Percentiles rank a stretch among this genome's conserved stretches.
These are phyloP conservation scores for Pseudotsuga menziesii DNA, from an alignment of 75 land plant species.

Conservation along the genomic window DNA sequence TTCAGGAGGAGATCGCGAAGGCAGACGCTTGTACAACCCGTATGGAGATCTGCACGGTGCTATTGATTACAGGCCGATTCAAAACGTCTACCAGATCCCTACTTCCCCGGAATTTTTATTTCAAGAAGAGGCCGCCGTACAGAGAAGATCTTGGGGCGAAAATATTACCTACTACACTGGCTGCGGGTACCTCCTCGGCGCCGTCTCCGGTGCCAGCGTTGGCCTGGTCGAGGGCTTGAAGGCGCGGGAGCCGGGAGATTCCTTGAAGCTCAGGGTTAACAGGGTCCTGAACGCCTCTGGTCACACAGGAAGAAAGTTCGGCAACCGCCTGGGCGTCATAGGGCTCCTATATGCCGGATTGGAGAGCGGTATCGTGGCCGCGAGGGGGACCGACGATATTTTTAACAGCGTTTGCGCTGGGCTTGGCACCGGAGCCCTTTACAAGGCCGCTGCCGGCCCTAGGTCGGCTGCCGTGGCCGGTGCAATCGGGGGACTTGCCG, in stretches of 20 bases:
- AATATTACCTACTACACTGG: conserved; percentile 84
- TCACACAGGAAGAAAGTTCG: conserved; percentile 48
- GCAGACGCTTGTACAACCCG: conserved; percentile 62
- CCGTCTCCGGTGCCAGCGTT: conserved; percentile 55
- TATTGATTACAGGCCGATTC: conserved; percentile 29
- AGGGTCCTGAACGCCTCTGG: conserved; percentile 76
- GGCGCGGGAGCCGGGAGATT: conserved; percentile 63
- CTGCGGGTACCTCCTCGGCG: conserved; percentile 61
- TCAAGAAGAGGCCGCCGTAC: conserved; percentile 60
- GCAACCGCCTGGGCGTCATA: conserved; percentile 70
- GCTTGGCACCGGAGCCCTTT: conserved; percentile 78
- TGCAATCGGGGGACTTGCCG: conserved; percentile 78
- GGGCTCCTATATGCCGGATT: conserved; percentile 80
- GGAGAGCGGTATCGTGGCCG: conserved; percentile 54
- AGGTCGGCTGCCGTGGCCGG: conserved; percentile 88
- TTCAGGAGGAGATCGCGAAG: not conserved
- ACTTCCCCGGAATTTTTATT: conserved; percentile 80
- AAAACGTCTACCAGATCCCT: conserved; percentile 68
- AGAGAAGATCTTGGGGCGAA: conserved; percentile 72
- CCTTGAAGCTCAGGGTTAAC: conserved; percentile 66
- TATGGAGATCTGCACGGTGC: conserved; percentile 62
- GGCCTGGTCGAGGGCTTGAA: conserved; percentile 54
- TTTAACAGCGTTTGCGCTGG: conserved; percentile 70
- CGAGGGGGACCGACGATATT: conserved; percentile 59
- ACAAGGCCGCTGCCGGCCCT: conserved; percentile 70